Percentiles rank a stretch among this genome's conserved stretches.
These are phyloP conservation scores for Fusarium oxysporum DNA, from an alignment of 2,329 filamentous ascomycete genomes.

Conservation along the genomic window DNA sequence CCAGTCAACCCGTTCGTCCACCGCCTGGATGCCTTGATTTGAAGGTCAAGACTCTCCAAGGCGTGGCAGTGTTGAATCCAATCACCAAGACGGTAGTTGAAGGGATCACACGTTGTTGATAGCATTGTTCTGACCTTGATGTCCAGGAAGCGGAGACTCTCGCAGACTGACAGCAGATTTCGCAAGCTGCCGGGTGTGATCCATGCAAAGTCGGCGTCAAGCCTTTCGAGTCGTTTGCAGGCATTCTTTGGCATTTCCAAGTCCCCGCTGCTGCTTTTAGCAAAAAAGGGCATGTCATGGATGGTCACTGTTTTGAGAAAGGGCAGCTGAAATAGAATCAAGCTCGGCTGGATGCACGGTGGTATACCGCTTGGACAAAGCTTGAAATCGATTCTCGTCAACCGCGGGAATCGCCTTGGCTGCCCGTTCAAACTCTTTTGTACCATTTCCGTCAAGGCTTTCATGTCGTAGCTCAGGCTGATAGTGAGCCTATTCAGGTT, in stretches of 20 bases:
- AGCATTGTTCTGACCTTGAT: background rate
- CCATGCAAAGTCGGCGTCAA: background rate
- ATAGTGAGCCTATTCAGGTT: background rate
- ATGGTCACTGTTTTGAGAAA: background rate
- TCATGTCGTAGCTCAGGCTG: background rate
- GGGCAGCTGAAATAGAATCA: background rate
- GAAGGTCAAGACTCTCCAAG: background rate
- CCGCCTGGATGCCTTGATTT: background rate
- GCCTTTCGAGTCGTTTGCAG: background rate
- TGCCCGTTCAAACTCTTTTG: background rate
- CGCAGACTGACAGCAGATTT: background rate
- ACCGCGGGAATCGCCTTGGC: background rate
- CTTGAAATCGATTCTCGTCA: background rate
- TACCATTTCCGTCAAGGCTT: background rate
- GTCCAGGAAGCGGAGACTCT: background rate
- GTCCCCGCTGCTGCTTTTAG: background rate
- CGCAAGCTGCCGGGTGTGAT: background rate
- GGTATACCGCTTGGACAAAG: background rate
- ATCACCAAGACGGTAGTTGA: background rate
- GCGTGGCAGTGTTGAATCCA: background rate
- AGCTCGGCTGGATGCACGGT: background rate
- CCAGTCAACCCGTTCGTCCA: background rate
- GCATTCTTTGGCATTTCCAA: background rate
- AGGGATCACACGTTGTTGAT: background rate
- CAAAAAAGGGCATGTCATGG: background rate